These are phyloP conservation scores for Daldinia caldariorum DNA, from an alignment of 495 filamentous ascomycete species.

Conservation along the genomic window DNA sequence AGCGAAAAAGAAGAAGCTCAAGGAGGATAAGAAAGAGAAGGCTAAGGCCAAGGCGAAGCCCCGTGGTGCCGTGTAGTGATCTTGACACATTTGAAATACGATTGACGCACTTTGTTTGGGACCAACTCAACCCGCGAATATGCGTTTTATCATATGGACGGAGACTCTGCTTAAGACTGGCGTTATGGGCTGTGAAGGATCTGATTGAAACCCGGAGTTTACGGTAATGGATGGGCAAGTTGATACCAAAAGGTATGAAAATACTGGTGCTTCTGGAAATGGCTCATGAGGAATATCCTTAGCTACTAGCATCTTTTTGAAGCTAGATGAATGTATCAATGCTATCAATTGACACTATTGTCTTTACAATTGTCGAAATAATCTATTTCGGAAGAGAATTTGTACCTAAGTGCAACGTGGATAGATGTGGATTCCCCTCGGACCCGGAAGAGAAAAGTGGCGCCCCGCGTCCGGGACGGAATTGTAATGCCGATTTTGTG, in stretches of 20 bases:
- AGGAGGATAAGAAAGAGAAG: constrained; percentile 91
- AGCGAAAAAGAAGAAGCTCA: constrained; percentile 92
- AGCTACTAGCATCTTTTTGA: neutral
- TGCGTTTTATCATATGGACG: constrained; percentile 3
- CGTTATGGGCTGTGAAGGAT: constrained; percentile 35
- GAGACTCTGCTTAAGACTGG: constrained; percentile 26
- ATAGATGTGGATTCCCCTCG: neutral
- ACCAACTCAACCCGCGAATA: neutral
- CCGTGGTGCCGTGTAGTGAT: constrained; percentile 55
- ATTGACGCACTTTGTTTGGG: neutral
- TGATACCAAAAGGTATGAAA: constrained; percentile 33
- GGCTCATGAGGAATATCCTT: constrained; percentile 12
- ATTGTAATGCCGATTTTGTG: too few species aligned
- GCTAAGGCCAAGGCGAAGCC: constrained; percentile 87
- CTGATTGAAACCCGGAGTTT: constrained; percentile 36
- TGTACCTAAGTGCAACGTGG: neutral
- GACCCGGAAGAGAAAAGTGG: neutral
- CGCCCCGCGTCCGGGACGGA: neutral
- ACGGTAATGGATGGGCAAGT: constrained; percentile 20
- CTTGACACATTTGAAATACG: neutral
- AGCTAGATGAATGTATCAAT: neutral
- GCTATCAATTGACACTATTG: neutral
- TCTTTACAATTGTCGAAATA: neutral
- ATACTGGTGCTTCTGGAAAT: constrained; percentile 14
- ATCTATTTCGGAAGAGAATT: neutral